Base-by-base conservation (phyloP, 2,329 filamentous ascomycete species). In the Fusarium clavum region DNA sequence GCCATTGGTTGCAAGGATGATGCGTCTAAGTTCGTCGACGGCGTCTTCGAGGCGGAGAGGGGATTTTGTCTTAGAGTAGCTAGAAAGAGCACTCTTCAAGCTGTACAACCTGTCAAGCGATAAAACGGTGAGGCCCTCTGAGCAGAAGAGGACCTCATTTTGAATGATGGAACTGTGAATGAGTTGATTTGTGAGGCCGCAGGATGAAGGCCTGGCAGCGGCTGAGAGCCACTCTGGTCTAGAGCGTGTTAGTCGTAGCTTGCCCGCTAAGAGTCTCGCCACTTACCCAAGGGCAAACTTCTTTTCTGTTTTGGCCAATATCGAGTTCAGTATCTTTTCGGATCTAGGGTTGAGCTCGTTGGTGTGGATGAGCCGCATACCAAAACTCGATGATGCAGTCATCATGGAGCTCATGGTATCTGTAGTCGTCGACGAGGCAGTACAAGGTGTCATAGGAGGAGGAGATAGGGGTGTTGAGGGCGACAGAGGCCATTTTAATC, bases 41-140 rank as follows among this genome's bases (percentile, higher is more conserved):
- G 89, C 87, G 49, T 88, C 84, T 70, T 90, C 87, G 11, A 91
- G 82, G 13, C 84, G 82, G 32, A 81, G 75, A 13, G 79, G 79
- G 38, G 80, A 80, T 20, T 76, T 78, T 2, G 82, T 83, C 61
- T 81, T 82, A 7, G 86, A 83, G 76, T 90, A 90, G 68, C 83
- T 84, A 20, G 86, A 83, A 13, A 91, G 82, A 2, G 88, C 87
- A 48, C 83, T 82, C 76, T 90, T 90, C 80, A 92, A 88, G 44
- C 86, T 88, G 79, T 90, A 92, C 47, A 90, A 77, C 52, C 87
- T 83, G 77, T 91, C 89, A 13, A 91, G 82, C 0, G 87, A 84
- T 16, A 90, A 76, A 10, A 92, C 79, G 0, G 85, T 89, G 13
- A 92, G 81, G 20, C 88, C 87, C 27, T 87, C 85, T 3, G 86